Conservation (phyloP, 2,329 filamentous ascomycete species). For the Penicillium olsonii region DNA sequence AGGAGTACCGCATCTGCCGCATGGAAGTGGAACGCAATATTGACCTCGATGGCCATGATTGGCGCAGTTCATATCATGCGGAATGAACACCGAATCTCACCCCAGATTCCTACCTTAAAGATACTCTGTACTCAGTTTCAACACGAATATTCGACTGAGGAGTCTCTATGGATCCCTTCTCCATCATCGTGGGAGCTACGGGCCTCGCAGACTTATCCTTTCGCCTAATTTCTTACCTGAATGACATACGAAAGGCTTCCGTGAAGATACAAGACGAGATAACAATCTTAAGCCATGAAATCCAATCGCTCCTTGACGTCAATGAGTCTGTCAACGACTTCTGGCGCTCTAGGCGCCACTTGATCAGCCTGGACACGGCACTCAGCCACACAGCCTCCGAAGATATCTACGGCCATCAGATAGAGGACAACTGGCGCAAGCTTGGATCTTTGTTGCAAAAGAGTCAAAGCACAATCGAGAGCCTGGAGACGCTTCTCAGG, state of each 20-base stretch:
- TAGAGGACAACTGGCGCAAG: not conserved
- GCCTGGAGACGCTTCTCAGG: not conserved
- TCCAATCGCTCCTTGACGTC: conserved; percentile 11
- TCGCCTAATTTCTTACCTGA: conserved; percentile 15
- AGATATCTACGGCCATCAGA: not conserved
- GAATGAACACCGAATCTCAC: not conserved
- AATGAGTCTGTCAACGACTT: not conserved
- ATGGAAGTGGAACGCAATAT: not conserved
- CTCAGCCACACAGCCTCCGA: not conserved
- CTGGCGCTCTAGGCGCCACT: not conserved
- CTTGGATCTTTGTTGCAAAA: not conserved
- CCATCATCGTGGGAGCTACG: conserved; percentile 10
- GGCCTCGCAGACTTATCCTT: conserved; percentile 13
- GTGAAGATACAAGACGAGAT: conserved; percentile 17
- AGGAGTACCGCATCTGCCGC: not conserved
- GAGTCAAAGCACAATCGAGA: not conserved
- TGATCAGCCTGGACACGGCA: not conserved
- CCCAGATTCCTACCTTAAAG: too few species aligned
- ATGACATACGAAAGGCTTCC: conserved; percentile 6
- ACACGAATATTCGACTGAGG: not conserved
- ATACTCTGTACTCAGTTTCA: not conserved
- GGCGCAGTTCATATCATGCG: not conserved
- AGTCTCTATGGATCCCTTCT: conserved; percentile 14
- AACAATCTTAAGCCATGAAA: conserved; percentile 10
- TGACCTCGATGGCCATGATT: not conserved